phyloP scores from a whole-genome alignment of 306 rosid genomes.

The Begonia loranthoides region DNA sequence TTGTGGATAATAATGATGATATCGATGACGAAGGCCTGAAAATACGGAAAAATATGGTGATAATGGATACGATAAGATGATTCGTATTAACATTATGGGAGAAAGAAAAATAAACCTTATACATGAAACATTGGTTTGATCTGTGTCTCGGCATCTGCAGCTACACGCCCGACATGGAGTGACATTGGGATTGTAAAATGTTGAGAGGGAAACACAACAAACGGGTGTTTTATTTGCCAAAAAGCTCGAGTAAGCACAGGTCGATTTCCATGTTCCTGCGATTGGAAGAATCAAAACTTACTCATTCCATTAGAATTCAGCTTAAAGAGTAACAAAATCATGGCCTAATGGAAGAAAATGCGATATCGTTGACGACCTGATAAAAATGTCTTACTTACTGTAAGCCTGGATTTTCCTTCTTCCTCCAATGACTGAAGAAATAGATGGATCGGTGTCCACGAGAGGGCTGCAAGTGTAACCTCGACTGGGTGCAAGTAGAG shows the following conservation, averaged over 20 bases:
- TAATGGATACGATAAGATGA: no score
- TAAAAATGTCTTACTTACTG: slow-evolving; percentile 30
- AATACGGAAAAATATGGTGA: no score
- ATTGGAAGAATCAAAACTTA: slow-evolving; percentile 6
- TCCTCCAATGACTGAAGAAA: slow-evolving; percentile 40
- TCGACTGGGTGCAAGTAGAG: slow-evolving; percentile 60
- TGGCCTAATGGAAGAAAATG: no score
- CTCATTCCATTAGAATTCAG: no score
- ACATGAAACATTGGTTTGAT: slow-evolving; percentile 21
- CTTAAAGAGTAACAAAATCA: no score
- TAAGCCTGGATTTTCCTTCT: slow-evolving; percentile 47
- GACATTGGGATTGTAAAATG: slow-evolving; percentile 59
- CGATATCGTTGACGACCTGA: no score
- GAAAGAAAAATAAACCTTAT: slow-evolving; percentile 24
- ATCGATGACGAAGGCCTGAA: no score
- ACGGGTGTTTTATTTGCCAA: slow-evolving; percentile 37
- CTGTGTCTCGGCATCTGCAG: slow-evolving; percentile 56
- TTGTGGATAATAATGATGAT: neutral
- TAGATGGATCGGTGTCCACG: slow-evolving; percentile 35
- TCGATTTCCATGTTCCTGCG: slow-evolving; percentile 71
- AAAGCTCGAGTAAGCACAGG: slow-evolving; percentile 59
- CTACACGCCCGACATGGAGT: slow-evolving; percentile 51
- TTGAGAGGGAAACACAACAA: slow-evolving; percentile 68
- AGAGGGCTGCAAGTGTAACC: slow-evolving; percentile 68
- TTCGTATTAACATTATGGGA: no score